These are phyloP conservation scores for Aspergillus sp. DNA, from an alignment of 2,329 filamentous ascomycete species.

Conservation along the genomic window DNA sequence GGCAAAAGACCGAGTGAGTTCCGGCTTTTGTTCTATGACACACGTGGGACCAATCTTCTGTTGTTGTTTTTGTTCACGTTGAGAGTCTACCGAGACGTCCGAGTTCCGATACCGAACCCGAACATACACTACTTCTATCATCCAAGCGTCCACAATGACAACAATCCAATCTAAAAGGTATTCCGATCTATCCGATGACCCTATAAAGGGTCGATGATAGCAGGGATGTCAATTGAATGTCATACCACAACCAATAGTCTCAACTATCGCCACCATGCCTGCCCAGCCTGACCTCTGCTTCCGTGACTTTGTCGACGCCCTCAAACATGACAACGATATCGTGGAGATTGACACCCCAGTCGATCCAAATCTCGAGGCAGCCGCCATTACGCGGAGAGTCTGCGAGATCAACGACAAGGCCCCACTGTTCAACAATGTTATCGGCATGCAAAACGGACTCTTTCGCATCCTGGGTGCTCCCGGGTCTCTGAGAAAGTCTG, in stretches of 20 bases:
- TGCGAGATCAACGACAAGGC: constrained; percentile 49
- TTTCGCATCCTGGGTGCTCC: constrained; percentile 51
- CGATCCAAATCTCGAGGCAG: constrained; percentile 48
- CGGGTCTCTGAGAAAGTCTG: constrained; percentile 34
- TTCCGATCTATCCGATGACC: background rate
- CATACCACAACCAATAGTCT: background rate
- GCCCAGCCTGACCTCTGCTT: constrained; percentile 39
- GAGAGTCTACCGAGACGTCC: background rate
- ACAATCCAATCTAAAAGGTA: background rate
- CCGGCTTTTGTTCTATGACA: background rate
- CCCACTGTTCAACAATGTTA: constrained; percentile 54
- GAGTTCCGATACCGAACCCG: background rate
- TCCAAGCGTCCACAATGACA: background rate
- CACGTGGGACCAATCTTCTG: too few relatives aligned
- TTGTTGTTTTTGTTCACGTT: too few relatives aligned
- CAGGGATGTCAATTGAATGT: background rate
- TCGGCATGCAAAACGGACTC: constrained; percentile 46
- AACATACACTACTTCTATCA: background rate
- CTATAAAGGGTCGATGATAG: background rate
- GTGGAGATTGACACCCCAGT: constrained; percentile 43
- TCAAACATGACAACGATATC: constrained; percentile 45
- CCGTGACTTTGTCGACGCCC: constrained; percentile 46
- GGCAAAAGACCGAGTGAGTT: too few relatives aligned
- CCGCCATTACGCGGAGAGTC: constrained; percentile 48
- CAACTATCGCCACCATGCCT: background rate